A percentile compares a stretch with the other conserved stretches of the same genome.
Evolutionary conservation across 2,329 filamentous ascomycete species (phyloP).

Genomic region (Akanthomyces uredinophilus): DNA sequence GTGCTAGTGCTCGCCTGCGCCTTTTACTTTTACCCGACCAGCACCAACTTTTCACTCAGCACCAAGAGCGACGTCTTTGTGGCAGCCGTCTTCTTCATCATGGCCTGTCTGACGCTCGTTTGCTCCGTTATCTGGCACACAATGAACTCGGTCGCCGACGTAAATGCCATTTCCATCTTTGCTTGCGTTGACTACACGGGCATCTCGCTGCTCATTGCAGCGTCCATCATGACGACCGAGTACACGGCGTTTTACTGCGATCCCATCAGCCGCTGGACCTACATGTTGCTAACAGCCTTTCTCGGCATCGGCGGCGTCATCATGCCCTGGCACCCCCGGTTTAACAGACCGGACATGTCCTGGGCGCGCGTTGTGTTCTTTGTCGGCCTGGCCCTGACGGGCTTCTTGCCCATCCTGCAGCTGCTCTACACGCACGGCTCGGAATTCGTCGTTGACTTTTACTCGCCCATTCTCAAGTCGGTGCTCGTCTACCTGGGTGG

Average conservation of each 20-base stretch:
- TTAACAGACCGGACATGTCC: constrained; percentile 88
- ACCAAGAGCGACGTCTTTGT: constrained; percentile 86
- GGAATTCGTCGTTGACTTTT: constrained; percentile 84
- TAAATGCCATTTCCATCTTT: constrained; percentile 85
- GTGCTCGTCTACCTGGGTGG: constrained; percentile 80
- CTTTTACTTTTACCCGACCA: constrained; percentile 92
- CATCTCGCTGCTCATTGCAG: constrained; percentile 89
- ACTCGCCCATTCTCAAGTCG: constrained; percentile 79
- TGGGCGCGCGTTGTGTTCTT: constrained; percentile 93
- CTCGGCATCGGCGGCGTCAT: constrained; percentile 85
- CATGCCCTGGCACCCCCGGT: constrained; percentile 90
- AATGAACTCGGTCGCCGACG: constrained; percentile 93
- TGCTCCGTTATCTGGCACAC: constrained; percentile 98
- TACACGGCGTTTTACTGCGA: constrained; percentile 99
- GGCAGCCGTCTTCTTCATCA: constrained; percentile 91
- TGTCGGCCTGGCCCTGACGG: constrained; percentile 78
- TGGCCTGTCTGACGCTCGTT: constrained; percentile 87
- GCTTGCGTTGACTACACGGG: constrained; percentile 98
- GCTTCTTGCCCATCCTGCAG: constrained; percentile 83
- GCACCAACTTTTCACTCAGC: constrained; percentile 78
- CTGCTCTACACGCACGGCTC: constrained; percentile 71
- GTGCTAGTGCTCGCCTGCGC: constrained; percentile 81
- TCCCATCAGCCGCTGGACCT: constrained; percentile 76
- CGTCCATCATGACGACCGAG: constrained; percentile 96
- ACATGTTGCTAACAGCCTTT: constrained; percentile 74